phyloP scores from a whole-genome alignment of 2,329 filamentous ascomycete species.

The Aureobasidium subglaciale region DNA sequence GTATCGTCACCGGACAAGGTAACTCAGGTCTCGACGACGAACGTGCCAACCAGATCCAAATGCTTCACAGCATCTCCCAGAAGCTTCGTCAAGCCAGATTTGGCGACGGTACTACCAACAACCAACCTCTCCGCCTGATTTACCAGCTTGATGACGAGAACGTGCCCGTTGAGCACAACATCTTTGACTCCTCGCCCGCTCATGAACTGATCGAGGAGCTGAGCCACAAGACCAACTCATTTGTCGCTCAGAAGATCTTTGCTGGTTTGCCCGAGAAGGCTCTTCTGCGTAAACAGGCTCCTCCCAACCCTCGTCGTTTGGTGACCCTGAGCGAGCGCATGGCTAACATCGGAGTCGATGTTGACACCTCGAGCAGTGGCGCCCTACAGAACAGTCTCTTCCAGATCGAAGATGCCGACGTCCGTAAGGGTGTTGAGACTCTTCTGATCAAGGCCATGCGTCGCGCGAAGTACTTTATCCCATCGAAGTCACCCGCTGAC shows the following conservation, averaged over 20 bases:
- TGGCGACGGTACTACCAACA: constrained; percentile 62
- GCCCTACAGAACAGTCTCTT: constrained; percentile 91
- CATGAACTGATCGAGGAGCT: constrained; percentile 94
- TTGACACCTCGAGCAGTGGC: constrained; percentile 84
- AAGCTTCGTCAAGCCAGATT: constrained; percentile 88
- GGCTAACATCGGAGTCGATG: constrained; percentile 80
- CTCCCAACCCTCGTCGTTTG: constrained; percentile 81
- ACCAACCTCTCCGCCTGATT: constrained; percentile 79
- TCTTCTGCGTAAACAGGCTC: constrained; percentile 75
- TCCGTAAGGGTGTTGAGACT: constrained; percentile 97
- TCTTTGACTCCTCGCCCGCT: constrained; percentile 83
- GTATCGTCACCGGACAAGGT: constrained; percentile 60
- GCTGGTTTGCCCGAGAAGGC: constrained; percentile 83
- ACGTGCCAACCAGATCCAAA: constrained; percentile 68
- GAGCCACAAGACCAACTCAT: constrained; percentile 83
- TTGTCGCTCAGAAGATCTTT: constrained; percentile 78
- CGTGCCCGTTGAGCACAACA: constrained; percentile 90
- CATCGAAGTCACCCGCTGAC: constrained; percentile 69
- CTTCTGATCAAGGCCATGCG: constrained; percentile 91
- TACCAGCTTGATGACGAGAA: constrained; percentile 98
- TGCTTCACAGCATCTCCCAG: constrained; percentile 71
- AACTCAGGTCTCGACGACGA: constrained; percentile 55
- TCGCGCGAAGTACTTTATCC: constrained; percentile 89
- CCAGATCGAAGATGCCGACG: constrained; percentile 78
- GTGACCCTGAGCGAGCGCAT: constrained; percentile 90